Evolutionary conservation across 345 rosid species (phyloP).

Genomic region (Aquilaria sinensis): DNA sequence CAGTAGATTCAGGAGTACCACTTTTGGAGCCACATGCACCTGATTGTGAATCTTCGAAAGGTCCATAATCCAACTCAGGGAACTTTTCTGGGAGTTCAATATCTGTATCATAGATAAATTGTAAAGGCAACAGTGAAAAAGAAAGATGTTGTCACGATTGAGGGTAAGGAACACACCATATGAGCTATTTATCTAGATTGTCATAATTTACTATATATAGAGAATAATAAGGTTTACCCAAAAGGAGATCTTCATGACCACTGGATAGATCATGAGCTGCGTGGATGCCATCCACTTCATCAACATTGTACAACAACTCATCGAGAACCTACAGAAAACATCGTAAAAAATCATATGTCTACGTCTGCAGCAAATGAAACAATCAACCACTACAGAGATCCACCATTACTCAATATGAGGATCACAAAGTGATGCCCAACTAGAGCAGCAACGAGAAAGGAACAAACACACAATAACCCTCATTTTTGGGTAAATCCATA

Average conservation of each 20-base stretch:
- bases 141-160: neutral
- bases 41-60: slow-evolving; percentile 19
- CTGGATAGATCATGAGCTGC: slow-evolving; percentile 45
- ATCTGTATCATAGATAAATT: slow-evolving; percentile 32
- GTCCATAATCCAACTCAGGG: slow-evolving; percentile 31
- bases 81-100: slow-evolving; percentile 45
- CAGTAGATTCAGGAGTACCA: slow-evolving; percentile 60
- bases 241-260: slow-evolving; percentile 40
- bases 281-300: slow-evolving; percentile 61
- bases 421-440: neutral
- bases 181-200: too few species aligned
- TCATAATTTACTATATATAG: too few species aligned
- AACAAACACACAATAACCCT: neutral
- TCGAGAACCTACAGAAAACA: slow-evolving; percentile 57
- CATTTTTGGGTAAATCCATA: too few species aligned
- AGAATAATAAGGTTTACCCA: slow-evolving; percentile 28
- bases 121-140: neutral
- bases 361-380: neutral
- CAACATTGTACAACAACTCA: slow-evolving; percentile 63
- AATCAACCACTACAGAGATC: neutral
- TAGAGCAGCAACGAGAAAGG: neutral
- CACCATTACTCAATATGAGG: too few species aligned
- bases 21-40: slow-evolving; percentile 53
- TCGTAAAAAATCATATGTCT: slow-evolving; percentile 13
- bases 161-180: too few species aligned